These are phyloP conservation scores for Byssochlamys sp. DNA, from an alignment of 2,329 filamentous ascomycete genomes.

Conservation along the genomic window DNA sequence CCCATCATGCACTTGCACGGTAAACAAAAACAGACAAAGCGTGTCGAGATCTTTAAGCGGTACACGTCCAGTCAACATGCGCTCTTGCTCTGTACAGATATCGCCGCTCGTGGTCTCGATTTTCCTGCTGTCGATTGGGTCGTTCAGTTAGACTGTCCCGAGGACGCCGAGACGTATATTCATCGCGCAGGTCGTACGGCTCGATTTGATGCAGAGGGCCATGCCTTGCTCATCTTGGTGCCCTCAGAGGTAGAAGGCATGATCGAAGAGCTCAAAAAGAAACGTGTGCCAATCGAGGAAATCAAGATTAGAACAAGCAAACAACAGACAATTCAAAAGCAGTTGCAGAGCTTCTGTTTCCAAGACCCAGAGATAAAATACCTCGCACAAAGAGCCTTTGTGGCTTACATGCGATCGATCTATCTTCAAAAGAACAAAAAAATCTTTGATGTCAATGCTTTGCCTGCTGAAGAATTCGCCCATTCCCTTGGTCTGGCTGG, in stretches of 20 bases:
- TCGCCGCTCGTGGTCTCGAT: slow-evolving; percentile 85
- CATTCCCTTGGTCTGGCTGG: slow-evolving; percentile 79
- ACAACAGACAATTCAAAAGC: slow-evolving; percentile 71
- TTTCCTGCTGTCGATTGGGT: slow-evolving; percentile 98
- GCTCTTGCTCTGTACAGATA: slow-evolving; percentile 89
- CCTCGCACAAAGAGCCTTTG: slow-evolving; percentile 88
- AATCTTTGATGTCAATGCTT: slow-evolving; percentile 71
- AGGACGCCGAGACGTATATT: slow-evolving; percentile 95
- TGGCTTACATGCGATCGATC: slow-evolving; percentile 75
- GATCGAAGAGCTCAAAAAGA: slow-evolving; percentile 71
- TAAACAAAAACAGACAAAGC: slow-evolving; percentile 79
- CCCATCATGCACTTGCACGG: slow-evolving; percentile 90
- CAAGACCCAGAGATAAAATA: slow-evolving; percentile 90
- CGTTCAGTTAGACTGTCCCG: slow-evolving; percentile 93
- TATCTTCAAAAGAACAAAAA: slow-evolving; percentile 86
- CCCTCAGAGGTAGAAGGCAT: slow-evolving; percentile 90
- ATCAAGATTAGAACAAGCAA: slow-evolving; percentile 85
- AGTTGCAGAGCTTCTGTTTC: slow-evolving; percentile 91
- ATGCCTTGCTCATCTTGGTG: slow-evolving; percentile 81
- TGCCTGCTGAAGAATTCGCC: slow-evolving; percentile 78
- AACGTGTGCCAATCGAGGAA: slow-evolving; percentile 77
- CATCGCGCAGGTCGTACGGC: slow-evolving; percentile 90
- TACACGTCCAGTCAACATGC: slow-evolving; percentile 73
- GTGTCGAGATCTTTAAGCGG: slow-evolving; percentile 74
- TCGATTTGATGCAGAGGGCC: slow-evolving; percentile 75